A percentile compares a stretch with the other conserved stretches of the same genome.
phyloP scores from a whole-genome alignment of 331 rosid genomes.

The Rosa hybrid region DNA sequence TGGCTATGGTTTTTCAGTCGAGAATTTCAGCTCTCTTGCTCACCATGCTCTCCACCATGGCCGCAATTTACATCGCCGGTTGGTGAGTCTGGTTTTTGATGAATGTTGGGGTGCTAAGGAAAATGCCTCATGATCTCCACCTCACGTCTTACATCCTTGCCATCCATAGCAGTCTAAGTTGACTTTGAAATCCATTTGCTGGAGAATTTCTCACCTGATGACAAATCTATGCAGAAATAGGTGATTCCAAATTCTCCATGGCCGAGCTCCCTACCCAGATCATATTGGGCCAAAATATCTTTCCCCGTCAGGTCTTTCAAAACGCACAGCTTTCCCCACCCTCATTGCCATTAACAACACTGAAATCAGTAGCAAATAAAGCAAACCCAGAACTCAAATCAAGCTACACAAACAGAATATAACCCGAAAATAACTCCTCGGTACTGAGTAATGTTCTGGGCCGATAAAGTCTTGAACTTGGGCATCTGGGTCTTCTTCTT shows the following conservation, averaged over 20 bases:
- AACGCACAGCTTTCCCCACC: conserved; percentile 39
- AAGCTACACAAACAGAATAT: not conserved
- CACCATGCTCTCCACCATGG: too few species aligned
- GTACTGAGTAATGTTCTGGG: conserved; percentile 62
- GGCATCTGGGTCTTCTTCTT: conserved; percentile 37
- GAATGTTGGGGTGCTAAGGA: conserved; percentile 46
- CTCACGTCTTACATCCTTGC: conserved; percentile 56
- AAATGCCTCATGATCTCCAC: conserved; percentile 60
- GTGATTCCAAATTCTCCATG: conserved; percentile 59
- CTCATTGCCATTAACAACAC: conserved; percentile 32
- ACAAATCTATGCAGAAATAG: conserved; percentile 39
- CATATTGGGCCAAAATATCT: conserved; percentile 37
- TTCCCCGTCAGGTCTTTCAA: conserved; percentile 50
- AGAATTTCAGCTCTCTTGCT: too few species aligned
- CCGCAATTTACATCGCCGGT: too few species aligned
- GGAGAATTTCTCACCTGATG: conserved; percentile 43
- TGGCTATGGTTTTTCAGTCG: too few species aligned
- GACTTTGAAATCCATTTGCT: conserved; percentile 58
- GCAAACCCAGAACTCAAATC: not conserved
- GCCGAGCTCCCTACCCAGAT: conserved; percentile 57
- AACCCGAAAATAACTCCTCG: not conserved
- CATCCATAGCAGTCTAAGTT: conserved; percentile 44
- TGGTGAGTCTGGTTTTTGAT: too few species aligned
- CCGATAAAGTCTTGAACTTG: conserved; percentile 64
- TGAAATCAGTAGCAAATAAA: not conserved